Evolutionary conservation across 2,329 filamentous ascomycete species (phyloP).

Genomic region (Neurospora sp.): DNA sequence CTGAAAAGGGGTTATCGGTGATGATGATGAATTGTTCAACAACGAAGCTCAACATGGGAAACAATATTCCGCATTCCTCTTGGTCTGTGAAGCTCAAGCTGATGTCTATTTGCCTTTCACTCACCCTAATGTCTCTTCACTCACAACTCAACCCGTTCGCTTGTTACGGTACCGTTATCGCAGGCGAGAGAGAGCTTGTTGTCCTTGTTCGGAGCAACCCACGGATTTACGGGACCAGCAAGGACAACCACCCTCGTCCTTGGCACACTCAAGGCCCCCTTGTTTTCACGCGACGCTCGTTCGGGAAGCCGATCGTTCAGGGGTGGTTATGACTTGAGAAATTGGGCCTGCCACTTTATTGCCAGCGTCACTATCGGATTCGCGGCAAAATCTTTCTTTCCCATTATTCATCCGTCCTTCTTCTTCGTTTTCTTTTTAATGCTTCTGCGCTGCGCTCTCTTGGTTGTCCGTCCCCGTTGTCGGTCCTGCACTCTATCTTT

Average conservation of each 20-base stretch:
- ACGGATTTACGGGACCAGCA: background rate
- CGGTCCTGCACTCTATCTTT: background rate
- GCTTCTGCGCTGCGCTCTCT: background rate
- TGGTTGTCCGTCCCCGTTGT: constrained; percentile 1
- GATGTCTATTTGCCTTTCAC: background rate
- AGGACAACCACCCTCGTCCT: background rate
- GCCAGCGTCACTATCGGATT: background rate
- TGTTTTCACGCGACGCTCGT: background rate
- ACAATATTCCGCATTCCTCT: background rate
- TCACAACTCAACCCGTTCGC: background rate
- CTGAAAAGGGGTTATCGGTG: background rate
- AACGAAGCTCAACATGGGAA: background rate
- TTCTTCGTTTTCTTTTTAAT: background rate
- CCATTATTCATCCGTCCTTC: background rate
- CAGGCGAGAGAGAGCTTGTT: background rate
- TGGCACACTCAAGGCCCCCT: background rate
- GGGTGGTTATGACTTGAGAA: background rate
- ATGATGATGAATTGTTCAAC: background rate
- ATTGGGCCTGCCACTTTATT: background rate
- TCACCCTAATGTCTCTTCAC: background rate
- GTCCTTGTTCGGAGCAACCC: background rate
- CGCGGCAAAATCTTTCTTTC: constrained; percentile 3
- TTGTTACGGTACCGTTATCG: background rate
- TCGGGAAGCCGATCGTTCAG: background rate
- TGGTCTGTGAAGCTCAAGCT: background rate